Evolutionary conservation across 2,329 filamentous ascomycete genomes (phyloP), one percentile per base, ranked within the genome.

Genomic region (Huntiella decipiens): DNA sequence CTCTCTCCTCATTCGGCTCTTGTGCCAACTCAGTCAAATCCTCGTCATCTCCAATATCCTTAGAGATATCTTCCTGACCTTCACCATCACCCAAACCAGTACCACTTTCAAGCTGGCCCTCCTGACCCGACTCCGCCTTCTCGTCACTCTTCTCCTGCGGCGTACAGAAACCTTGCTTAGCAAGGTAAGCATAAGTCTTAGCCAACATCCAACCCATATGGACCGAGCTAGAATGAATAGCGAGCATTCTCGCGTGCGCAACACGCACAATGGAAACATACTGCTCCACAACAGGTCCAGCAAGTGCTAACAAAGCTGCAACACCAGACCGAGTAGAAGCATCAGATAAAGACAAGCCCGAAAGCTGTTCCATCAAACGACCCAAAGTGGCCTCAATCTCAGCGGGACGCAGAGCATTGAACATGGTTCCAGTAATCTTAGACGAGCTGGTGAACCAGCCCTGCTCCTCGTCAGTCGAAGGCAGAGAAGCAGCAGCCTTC

Each of bases 41-140:
- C 59, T 99, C 91, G 50, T 98, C 88, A 12, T 88, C 80, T 52
- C 83, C 77, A 40, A 98, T 81, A 56, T 98, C 91, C 58, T 98
- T 96, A 62, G 87, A 96, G 52, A 98, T 96, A 60, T 98, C 88
- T 58, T 98, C 87, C n/a, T 88, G 38, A 13, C 88, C 92, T 60
- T 95, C 83, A 8, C 91, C 92, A 39, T 95, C 91, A 15, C 91
- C 92, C 17, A 98, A 75, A 32, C 91, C 92, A 8, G 87, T 96
- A 12, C 92, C 92, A 34, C 77, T 77, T 61, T 98, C 88, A 28
- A 95, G 67, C 54, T 93, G 82, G 10, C 87, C 83, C 17, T 74
- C 71, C 54, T 92, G 82, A 10, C 87, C 83, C 17, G 74, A 71
- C 15, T 74, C 75, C 43, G 76, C 70, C 47, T 79, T 74, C 42